phyloP scores from a whole-genome alignment of 306 rosid genomes.

The Quercus bicolor region DNA sequence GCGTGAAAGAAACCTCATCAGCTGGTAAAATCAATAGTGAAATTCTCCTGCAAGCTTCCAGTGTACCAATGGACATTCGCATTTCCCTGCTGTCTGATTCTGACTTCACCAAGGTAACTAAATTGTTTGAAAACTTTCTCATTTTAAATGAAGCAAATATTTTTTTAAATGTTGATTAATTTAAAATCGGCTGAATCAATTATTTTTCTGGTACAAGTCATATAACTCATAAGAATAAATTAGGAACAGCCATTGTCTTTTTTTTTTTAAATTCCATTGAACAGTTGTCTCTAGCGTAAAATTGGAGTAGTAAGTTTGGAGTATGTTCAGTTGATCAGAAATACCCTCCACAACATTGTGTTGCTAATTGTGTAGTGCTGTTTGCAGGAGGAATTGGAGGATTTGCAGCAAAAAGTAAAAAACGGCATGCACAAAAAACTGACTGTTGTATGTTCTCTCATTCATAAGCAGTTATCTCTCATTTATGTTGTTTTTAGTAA shows the following conservation, averaged over 20 bases:
- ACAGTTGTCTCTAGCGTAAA: neutral
- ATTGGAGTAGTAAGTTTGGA: slow-evolving; percentile 1
- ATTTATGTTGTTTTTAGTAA: neutral
- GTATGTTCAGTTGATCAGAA: neutral
- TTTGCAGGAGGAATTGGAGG: slow-evolving; percentile 67
- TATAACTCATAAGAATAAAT: slow-evolving; percentile 13
- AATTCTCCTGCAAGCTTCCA: slow-evolving; percentile 53
- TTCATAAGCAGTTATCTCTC: too few relatives aligned
- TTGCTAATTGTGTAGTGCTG: slow-evolving; percentile 15
- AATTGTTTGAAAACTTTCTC: neutral
- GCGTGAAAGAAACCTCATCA: slow-evolving; percentile 22
- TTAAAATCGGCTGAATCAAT: slow-evolving; percentile 1
- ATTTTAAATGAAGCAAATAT: neutral
- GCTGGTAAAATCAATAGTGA: slow-evolving; percentile 13
- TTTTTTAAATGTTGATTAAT: neutral
- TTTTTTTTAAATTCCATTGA: neutral
- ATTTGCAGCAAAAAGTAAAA: slow-evolving; percentile 47
- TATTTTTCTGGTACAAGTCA: neutral
- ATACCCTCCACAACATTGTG: neutral
- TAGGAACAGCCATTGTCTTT: neutral
- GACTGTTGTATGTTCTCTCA: slow-evolving; percentile 51
- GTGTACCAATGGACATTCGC: slow-evolving; percentile 26
- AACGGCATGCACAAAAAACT: slow-evolving; percentile 37
- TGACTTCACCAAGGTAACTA: slow-evolving; percentile 63
- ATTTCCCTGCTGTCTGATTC: slow-evolving; percentile 56